Evolutionary conservation across 495 filamentous ascomycete genomes (phyloP).

Genomic region (Aspergillus incahuasiensis): DNA sequence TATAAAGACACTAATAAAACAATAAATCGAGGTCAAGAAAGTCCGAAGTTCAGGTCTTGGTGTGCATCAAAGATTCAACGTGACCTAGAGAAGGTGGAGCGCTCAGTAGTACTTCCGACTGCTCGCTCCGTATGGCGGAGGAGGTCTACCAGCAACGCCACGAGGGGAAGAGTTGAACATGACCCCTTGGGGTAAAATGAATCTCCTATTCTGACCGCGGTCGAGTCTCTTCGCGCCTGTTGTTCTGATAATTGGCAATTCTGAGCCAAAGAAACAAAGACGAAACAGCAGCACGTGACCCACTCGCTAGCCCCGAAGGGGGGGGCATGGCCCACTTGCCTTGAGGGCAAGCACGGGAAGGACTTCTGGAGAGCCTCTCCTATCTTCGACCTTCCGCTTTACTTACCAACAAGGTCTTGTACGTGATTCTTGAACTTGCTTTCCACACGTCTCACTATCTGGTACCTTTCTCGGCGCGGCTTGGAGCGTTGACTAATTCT

Average conservation of each 20-base stretch:
- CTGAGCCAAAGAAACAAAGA: not conserved
- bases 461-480: too few species aligned
- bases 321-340: conserved; percentile 19
- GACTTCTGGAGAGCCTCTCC: conserved; percentile 27
- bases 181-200: not conserved
- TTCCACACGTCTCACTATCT: not conserved
- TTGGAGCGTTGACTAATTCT: not conserved
- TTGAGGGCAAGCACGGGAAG: conserved; percentile 14
- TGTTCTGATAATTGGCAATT: not conserved
- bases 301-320: conserved; percentile 24
- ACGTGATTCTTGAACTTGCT: not conserved
- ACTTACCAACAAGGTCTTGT: conserved; percentile 7
- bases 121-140: not conserved
- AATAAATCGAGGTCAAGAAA: not conserved
- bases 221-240: not conserved
- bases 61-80: not conserved
- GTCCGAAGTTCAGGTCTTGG: not conserved
- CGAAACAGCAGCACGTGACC: conserved; percentile 20
- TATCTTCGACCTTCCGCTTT: conserved; percentile 26
- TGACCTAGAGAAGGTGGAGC: not conserved
- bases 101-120: not conserved
- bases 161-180: not conserved
- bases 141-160: not conserved
- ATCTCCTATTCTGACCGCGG: not conserved
- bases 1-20: not conserved